phyloP scores from a whole-genome alignment of 2,329 filamentous ascomycete genomes.

The Alternaria triticimaculans region DNA sequence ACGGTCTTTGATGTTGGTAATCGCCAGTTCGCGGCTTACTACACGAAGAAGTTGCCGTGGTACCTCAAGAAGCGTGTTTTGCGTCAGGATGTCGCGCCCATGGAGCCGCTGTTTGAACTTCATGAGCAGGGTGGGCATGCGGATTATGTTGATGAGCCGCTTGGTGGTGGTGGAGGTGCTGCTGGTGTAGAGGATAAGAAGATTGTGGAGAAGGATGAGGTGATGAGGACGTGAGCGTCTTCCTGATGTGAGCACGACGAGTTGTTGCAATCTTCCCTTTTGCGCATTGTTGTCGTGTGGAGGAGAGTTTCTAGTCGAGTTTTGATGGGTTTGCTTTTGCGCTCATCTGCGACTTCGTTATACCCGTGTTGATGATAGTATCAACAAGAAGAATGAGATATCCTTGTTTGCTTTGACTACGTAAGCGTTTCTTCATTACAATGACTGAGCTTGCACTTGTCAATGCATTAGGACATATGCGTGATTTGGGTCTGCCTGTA shows the following conservation, averaged over 20 bases:
- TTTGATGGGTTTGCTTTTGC: neutral
- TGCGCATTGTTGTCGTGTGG: neutral
- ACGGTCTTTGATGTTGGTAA: conserved; percentile 42
- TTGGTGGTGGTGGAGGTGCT: neutral
- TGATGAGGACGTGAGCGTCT: neutral
- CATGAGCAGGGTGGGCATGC: conserved; percentile 15
- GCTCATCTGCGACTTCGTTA: neutral
- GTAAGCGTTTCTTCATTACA: neutral
- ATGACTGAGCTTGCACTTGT: neutral
- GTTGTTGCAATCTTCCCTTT: neutral
- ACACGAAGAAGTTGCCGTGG: conserved; percentile 44
- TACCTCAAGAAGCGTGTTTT: conserved; percentile 46
- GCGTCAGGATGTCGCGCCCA: conserved; percentile 34
- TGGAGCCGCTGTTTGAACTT: conserved; percentile 33
- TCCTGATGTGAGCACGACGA: neutral
- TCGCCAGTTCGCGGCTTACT: conserved; percentile 29
- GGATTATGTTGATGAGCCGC: neutral
- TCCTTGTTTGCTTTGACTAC: neutral
- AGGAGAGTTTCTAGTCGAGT: neutral
- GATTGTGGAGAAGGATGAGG: conserved; percentile 12
- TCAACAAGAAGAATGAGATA: neutral
- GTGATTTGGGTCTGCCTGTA: accelerated
- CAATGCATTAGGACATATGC: neutral
- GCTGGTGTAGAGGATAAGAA: neutral
- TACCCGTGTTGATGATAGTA: neutral